Percentiles rank a stretch among this genome's conserved stretches.
These are phyloP conservation scores for Mortierella sp. DNA, from an alignment of 371 early-diverging fungal genomes.

Conservation along the genomic window DNA sequence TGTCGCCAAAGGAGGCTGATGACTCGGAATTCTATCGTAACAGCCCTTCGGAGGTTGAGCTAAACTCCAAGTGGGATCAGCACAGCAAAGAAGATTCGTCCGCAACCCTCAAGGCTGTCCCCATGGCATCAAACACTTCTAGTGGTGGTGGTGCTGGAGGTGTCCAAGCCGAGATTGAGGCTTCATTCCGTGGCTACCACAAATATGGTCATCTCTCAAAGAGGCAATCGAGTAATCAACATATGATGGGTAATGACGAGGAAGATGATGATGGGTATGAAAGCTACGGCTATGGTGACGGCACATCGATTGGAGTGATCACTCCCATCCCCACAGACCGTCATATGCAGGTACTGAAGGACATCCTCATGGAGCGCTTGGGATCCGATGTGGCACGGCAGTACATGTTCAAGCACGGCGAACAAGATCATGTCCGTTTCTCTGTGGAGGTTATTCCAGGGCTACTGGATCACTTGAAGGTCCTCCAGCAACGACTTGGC, in stretches of 20 bases:
- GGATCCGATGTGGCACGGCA: constrained; percentile 48
- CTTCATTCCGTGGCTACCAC: constrained; percentile 38
- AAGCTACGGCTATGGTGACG: constrained; percentile 31
- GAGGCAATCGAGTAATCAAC: neutral
- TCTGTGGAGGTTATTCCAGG: constrained; percentile 58
- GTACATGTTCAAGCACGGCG: constrained; percentile 45
- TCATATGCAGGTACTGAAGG: constrained; percentile 56
- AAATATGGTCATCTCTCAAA: constrained; percentile 26
- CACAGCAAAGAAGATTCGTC: constrained; percentile 27
- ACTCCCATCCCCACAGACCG: constrained; percentile 56
- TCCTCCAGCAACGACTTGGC: constrained; percentile 40
- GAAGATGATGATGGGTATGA: constrained; percentile 49
- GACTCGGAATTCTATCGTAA: neutral
- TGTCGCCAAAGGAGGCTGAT: constrained; percentile 1
- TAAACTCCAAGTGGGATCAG: neutral
- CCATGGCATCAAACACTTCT: constrained; percentile 4
- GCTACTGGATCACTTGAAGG: constrained; percentile 48
- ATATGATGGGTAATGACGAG: constrained; percentile 12
- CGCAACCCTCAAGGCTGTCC: constrained; percentile 11
- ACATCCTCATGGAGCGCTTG: constrained; percentile 49
- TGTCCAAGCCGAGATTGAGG: constrained; percentile 30
- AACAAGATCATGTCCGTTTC: constrained; percentile 55
- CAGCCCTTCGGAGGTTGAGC: constrained; percentile 14
- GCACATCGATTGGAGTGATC: constrained; percentile 39
- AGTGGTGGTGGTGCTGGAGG: constrained; percentile 5